Evolutionary conservation across 1,284 basidiomycete species (phyloP).

Genomic region (Pseudozyma flocculosa): DNA sequence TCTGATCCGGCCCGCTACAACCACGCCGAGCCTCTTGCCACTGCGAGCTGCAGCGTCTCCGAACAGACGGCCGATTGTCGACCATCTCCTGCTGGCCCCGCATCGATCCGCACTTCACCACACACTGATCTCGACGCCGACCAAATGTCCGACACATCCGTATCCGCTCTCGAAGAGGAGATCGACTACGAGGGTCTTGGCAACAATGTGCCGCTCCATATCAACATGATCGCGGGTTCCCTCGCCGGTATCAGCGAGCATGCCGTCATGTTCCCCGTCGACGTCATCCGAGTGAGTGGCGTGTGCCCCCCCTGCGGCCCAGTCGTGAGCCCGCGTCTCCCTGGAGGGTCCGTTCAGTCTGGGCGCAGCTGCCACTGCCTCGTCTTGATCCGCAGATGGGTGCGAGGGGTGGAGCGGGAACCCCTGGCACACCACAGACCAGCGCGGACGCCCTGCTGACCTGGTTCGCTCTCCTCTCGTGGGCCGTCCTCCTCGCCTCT

Average conservation of each 20-base stretch:
- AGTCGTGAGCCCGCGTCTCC: neutral
- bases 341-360: too few relatives aligned
- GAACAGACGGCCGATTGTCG: too few relatives aligned
- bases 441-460: too few relatives aligned
- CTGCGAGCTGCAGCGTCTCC: too few relatives aligned
- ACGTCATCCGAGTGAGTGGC: conserved; percentile 86
- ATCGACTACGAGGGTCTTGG: conserved; percentile 56
- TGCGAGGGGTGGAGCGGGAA: too few relatives aligned
- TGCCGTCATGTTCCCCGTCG: conserved; percentile 96
- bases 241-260: conserved; percentile 98
- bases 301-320: too few relatives aligned
- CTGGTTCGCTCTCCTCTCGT: too few relatives aligned
- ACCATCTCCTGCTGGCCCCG: neutral
- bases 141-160: conserved; percentile 31
- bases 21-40: neutral
- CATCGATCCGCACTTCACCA: too few relatives aligned
- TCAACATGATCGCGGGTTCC: conserved; percentile 96
- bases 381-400: too few relatives aligned
- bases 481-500: neutral
- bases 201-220: conserved; percentile 58
- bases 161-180: conserved; percentile 43
- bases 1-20: too few relatives aligned
- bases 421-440: too few relatives aligned
- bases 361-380: too few relatives aligned
- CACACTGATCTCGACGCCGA: conserved; percentile 1